Evolutionary conservation across 2,329 filamentous ascomycete genomes (phyloP), one percentile per base, ranked within the genome.

Genomic region (Didymella sp.): DNA sequence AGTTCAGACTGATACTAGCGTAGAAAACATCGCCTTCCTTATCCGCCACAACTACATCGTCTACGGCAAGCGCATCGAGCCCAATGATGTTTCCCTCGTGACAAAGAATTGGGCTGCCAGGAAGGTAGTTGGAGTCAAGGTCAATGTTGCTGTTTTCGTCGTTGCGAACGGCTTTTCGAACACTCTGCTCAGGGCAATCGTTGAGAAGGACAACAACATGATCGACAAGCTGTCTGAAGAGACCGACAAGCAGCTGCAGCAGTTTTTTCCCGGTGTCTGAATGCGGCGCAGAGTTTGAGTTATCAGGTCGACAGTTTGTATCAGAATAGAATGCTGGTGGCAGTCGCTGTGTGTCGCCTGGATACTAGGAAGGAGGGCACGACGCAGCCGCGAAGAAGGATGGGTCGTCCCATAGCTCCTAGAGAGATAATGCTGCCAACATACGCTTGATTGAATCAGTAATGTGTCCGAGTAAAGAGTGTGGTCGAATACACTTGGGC

Each of bases 21-120:
- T 7, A 58, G 60, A 54, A 21, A 62, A 62, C 17, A 37, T 62
- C 22, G 58, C 58, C 15, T 60, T 62, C 24, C 42, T 62, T 21
- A 50, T 62, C 48, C 51, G 60, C 28, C 59, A 58, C 48, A 48
- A 55, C 19, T 59, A 59, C 22, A 40, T 44, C 8, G 43, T 44
- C 15, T 58, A 51, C 30, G 56, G 59, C 42, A 63, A 61, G 37
- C 24, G 11, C 19, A 54, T 60, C 30, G 44, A 54, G 1, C n/a
- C 48, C 2, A 27, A 50, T 17, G 59, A 61, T 4, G 11, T 59
- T 9, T 59, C 52, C 2, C n/a, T 61, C 1, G 53, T 41, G 2
- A 37, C 40, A n/a, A 58, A 56, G 24, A 54, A 58, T 44, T 61
- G 59, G 56, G 9, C 19, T 4, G 19, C 11, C 7, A 42, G 40